phyloP scores from a whole-genome alignment of 371 early-diverging fungal genomes.

The Mortierella sp. region DNA sequence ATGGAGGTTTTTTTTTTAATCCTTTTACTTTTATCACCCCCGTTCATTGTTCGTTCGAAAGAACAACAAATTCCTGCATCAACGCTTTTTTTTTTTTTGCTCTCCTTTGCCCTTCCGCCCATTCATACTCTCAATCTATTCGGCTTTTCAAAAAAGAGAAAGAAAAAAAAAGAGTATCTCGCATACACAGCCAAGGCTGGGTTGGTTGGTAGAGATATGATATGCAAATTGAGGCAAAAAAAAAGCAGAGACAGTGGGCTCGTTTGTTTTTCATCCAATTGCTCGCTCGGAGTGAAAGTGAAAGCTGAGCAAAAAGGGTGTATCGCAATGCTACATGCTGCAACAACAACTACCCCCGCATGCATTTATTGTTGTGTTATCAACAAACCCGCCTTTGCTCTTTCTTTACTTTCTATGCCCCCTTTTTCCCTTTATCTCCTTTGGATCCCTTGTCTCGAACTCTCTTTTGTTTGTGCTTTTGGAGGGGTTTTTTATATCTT shows the following conservation, averaged over 20 bases:
- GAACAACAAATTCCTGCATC: background rate
- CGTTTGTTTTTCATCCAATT: background rate
- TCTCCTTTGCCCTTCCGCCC: background rate
- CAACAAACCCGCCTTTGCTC: background rate
- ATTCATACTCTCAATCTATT: background rate
- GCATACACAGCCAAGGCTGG: background rate
- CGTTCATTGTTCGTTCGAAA: background rate
- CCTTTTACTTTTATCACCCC: background rate
- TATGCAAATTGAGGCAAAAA: background rate
- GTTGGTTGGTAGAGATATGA: background rate
- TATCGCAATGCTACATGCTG: background rate
- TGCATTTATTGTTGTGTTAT: background rate
- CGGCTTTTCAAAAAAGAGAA: constrained; percentile 8
- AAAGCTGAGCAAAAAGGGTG: background rate
- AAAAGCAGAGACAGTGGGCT: background rate
- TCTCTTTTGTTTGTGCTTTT: background rate
- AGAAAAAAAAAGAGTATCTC: too few relatives aligned
- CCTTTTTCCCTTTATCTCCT: background rate
- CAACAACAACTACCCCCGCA: background rate
- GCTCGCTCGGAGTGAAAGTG: background rate
- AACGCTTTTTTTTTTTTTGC: background rate
- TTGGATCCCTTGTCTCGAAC: background rate
- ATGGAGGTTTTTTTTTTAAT: background rate
- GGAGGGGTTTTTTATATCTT: background rate
- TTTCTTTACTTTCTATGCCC: constrained; percentile 8